These are phyloP conservation scores for Lantana camara DNA, from an alignment of 257 asterid genomes.

Conservation along the genomic window DNA sequence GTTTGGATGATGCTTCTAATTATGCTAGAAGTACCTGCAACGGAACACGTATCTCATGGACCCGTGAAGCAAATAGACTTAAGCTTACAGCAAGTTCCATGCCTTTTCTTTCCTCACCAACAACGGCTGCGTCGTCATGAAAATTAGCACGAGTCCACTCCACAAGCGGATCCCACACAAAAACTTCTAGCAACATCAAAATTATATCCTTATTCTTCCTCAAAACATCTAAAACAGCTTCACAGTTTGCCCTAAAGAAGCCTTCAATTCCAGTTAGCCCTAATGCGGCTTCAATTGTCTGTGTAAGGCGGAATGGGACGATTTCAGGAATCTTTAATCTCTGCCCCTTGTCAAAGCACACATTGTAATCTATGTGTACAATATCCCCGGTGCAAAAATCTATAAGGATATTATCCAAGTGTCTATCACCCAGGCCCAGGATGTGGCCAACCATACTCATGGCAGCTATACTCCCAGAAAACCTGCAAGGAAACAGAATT, in stretches of 20 bases:
- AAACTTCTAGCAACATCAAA: constrained; percentile 86
- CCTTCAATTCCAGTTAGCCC: constrained; percentile 98
- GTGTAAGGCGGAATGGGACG: constrained; percentile 98
- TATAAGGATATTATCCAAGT: constrained; percentile 94
- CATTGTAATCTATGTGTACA: constrained; percentile 96
- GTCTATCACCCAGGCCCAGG: constrained; percentile 97
- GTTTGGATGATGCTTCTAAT: constrained; percentile 5
- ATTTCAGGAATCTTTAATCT: constrained; percentile 95
- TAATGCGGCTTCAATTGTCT: constrained; percentile 92
- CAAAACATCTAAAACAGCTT: constrained; percentile 84
- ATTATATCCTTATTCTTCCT: constrained; percentile 94
- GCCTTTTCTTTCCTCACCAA: constrained; percentile 98
- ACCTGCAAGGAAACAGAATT: constrained; percentile 58
- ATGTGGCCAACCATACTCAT: constrained; percentile 97
- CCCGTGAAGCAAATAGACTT: constrained; percentile 95
- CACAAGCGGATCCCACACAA: constrained; percentile 99
- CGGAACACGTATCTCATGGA: constrained; percentile 96
- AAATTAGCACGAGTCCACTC: constrained; percentile 99
- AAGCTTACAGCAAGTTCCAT: constrained; percentile 99
- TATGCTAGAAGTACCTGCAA: constrained; percentile 71
- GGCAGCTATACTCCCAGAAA: constrained; percentile 91
- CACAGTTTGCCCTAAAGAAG: constrained; percentile 90
- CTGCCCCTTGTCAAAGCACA: constrained; percentile 98
- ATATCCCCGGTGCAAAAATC: constrained; percentile 94
- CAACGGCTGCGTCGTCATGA: constrained; percentile 98